Evolutionary conservation across 192 early-diverging fungal species (phyloP), one percentile per base, ranked within the genome.

Genomic region (Neocallimastix lanati): DNA sequence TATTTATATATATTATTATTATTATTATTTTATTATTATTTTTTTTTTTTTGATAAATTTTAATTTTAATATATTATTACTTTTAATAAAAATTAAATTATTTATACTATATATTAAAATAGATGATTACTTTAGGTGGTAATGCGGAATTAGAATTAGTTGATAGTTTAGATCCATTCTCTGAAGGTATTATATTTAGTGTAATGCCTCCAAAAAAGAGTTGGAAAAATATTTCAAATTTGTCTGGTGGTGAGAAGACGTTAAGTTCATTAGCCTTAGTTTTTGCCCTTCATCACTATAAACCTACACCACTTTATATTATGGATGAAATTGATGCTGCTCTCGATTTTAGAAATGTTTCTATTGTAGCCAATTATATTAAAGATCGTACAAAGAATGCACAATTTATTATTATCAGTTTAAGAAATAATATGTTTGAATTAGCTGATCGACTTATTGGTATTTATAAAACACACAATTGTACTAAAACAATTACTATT

Each of bases 311-410:
- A n/a, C 84, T 98, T 12, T 99, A 99, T 84, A 95, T 99, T 58
- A 98, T 99, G 96, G 98, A 99, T 86, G 98, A 99, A 86, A 99
- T 99, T 82, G 98, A 99, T 85, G 96, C 96, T 0, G 98, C 98
- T 1, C 81, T 81, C 28, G 98, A 99, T 86, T 99, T 98, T 86
- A 88, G 96, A 79, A 99, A 99, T 83, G 96, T 98, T 28, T 98
- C 95, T 18, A 99, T 99, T 85, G 93, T 99, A 6, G 98, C 96
- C 18, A 98, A 98, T 84, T 98, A 98, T 83, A 96, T 99, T 86
- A 97, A 97, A 82, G 95, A 98, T 82, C 90, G 96, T 80, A 97
- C 98, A 13, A 93, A 92, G 85, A 92, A 97, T 83, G 98, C 95
- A 4, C 98, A 99, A 87, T 99, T 99, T 87, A 91, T 99, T 37